phyloP scores from a whole-genome alignment of 2,329 filamentous ascomycete genomes.

The Cladosporium colombiae region DNA sequence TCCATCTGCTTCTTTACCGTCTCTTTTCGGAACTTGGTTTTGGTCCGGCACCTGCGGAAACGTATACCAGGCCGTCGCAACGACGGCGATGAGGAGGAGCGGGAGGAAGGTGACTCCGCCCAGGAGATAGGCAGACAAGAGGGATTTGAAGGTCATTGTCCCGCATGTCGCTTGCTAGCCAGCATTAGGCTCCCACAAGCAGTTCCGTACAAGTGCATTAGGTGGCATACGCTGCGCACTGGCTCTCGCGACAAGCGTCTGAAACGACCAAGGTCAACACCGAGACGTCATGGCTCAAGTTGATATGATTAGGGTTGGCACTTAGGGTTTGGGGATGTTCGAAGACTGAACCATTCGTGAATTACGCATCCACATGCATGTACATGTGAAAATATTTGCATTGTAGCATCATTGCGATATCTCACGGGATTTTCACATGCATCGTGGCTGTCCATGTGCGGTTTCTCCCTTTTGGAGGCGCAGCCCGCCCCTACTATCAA shows the following conservation, averaged over 20 bases:
- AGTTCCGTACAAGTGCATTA: not conserved
- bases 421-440: not conserved
- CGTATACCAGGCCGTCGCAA: conserved; percentile 69
- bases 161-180: conserved; percentile 20
- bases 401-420: not conserved
- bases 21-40: not conserved
- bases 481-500: not conserved
- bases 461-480: not conserved
- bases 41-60: conserved; percentile 41
- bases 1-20: conserved; percentile 15
- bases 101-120: conserved; percentile 89
- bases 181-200: not conserved
- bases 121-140: conserved; percentile 76
- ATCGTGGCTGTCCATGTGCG: not conserved
- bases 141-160: conserved; percentile 47
- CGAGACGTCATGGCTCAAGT: not conserved
- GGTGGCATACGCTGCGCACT: not conserved
- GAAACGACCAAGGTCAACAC: conserved; percentile 1
- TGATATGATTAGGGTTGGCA: not conserved
- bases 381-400: not conserved
- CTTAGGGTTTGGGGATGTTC: not conserved
- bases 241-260: not conserved
- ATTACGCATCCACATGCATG: not conserved
- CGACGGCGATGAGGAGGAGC: conserved; percentile 61
- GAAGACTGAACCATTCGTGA: not conserved